These are phyloP conservation scores for Eimeria necatrix DNA, from an alignment of 169 alveolate genomes.

Conservation along the genomic window DNA sequence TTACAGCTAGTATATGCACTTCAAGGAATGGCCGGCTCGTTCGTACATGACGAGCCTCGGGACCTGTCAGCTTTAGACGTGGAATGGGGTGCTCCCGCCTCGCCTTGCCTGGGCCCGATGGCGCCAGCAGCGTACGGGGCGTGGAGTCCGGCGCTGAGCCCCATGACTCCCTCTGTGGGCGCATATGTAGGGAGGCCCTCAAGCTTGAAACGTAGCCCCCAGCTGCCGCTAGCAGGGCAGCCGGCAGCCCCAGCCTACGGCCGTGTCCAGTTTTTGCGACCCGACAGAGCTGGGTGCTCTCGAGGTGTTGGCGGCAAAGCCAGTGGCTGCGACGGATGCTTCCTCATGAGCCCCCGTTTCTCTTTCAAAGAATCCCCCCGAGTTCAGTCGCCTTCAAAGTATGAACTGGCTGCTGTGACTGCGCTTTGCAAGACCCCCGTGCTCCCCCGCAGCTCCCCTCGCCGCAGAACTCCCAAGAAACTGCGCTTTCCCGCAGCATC, in stretches of 20 bases:
- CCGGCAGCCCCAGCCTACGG: neutral
- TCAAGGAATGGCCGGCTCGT: conserved; percentile 54
- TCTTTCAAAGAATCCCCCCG: neutral
- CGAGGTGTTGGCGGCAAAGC: neutral
- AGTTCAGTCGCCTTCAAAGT: conserved; percentile 40
- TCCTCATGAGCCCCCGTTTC: neutral
- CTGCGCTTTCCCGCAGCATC: conserved; percentile 14
- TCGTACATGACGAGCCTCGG: conserved; percentile 30
- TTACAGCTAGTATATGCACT: neutral
- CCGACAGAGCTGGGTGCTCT: conserved; percentile 5
- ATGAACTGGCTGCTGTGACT: conserved; percentile 67
- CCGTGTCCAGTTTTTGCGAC: conserved; percentile 15
- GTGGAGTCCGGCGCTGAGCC: neutral
- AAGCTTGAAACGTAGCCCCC: neutral
- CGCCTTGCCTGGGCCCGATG: conserved; percentile 23
- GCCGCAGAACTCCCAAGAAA: neutral
- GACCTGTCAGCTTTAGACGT: neutral
- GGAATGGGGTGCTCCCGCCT: conserved; percentile 25
- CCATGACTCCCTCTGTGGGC: neutral
- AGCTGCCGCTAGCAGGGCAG: neutral
- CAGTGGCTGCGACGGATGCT: neutral
- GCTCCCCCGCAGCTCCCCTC: neutral
- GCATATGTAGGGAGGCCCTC: neutral
- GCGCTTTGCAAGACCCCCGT: conserved; percentile 28
- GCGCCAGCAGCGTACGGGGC: neutral